Percentiles rank a stretch among this genome's conserved stretches.
phyloP scores from a whole-genome alignment of 768 basidiomycete genomes.

The Auriscalpium orientale region DNA sequence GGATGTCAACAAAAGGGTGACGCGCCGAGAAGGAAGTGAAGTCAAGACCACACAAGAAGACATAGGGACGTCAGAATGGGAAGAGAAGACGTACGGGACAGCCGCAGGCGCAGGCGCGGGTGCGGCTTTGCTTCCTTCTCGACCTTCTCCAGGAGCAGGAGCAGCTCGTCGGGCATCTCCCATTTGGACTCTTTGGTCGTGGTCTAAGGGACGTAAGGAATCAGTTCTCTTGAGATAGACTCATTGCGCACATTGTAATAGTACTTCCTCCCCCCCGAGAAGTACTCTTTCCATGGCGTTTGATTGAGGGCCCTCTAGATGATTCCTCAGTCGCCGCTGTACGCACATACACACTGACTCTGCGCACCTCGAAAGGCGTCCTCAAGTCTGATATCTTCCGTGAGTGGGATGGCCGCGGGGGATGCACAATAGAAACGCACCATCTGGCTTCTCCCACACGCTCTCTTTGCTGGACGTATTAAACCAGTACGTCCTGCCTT shows the following conservation, averaged over 20 bases:
- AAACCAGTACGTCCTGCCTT: conserved; percentile 98
- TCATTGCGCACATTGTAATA: conserved; percentile 66
- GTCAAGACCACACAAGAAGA: background rate
- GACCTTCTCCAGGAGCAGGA: conserved; percentile 76
- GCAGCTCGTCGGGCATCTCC: conserved; percentile 93
- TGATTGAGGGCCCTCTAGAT: conserved; percentile 74
- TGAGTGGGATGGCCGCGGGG: background rate
- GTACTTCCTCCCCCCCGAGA: conserved; percentile 85
- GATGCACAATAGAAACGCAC: conserved; percentile 30
- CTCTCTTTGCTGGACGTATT: conserved; percentile 83
- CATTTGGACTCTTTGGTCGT: conserved; percentile 92
- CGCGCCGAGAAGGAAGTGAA: background rate
- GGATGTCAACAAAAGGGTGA: no score
- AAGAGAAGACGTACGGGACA: background rate
- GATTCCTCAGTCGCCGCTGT: background rate
- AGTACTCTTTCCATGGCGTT: conserved; percentile 96
- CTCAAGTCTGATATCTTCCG: conserved; percentile 56
- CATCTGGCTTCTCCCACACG: conserved; percentile 98
- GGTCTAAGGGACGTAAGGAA: conserved; percentile 37
- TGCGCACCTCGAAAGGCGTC: conserved; percentile 78
- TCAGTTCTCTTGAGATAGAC: background rate
- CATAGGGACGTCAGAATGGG: background rate
- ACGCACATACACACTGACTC: background rate
- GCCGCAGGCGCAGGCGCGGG: conserved; percentile 25
- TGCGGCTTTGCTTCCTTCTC: conserved; percentile 56